Base-by-base conservation (phyloP, 495 filamentous ascomycete genomes). In the Lophium mytilinum region DNA sequence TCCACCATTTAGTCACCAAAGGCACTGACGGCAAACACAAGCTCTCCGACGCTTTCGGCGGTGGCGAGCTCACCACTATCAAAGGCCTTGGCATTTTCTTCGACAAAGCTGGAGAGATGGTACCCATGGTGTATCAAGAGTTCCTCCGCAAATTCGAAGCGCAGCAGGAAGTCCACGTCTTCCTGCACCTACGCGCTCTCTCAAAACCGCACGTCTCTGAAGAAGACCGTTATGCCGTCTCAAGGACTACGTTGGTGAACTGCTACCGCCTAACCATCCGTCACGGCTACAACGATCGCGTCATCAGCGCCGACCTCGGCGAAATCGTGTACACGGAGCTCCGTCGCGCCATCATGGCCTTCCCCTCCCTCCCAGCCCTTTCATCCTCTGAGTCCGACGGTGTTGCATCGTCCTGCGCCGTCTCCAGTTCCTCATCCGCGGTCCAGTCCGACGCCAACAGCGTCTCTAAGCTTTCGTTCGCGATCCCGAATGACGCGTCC, bases 261-360 rank as follows among this genome's bases (percentile, higher is more conserved):
- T 80, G 78, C 50, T 88, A 84, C 58, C 77, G 83, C 9, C 72
- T 87, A 9, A 81, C 83, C 4, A 72, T 85, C 24, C 80, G 83
- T 9, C 81, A 86, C 57, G 85, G 85, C 5, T 88, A 86, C 59
- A 83, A 78, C 59, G 85, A 88, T 57, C 75, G 78, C 21, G 76
- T 88, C 48, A 75, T 88, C 37, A 80, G 74, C 12, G 76, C 76
- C 0, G 74, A 86, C 60, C 70, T 88, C 3, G 83, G 76, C 0
- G 69, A 72, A 4, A 58, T 84, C 6, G 74, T 87, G 33, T 78
- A 80, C 58, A 76, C 81, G 35, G 74, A 86, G 55, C 66, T 88
- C 30, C 73, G 79, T 18, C 68, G 69, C 19, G 82, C 71, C 53
- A 63, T 84, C 39, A 72, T 76, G 5, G 61, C 66, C 33, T 69